A percentile compares a stretch with the other conserved stretches of the same genome.
Evolutionary conservation across 306 rosid species (phyloP).

Genomic region (Vigna reflexopilosa): DNA sequence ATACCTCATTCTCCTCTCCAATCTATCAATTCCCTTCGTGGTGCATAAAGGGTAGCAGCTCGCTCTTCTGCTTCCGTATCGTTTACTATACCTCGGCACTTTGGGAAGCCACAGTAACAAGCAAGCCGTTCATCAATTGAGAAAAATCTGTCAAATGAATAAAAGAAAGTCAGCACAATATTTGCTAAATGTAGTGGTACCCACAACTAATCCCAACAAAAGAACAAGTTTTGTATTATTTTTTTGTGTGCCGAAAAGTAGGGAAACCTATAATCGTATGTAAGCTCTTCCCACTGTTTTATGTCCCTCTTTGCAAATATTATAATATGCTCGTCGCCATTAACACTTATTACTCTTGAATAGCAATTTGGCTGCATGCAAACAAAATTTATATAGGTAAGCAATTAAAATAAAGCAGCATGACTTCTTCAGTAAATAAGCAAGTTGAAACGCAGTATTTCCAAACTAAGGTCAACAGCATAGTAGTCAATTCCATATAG

Average conservation of each 20-base stretch:
- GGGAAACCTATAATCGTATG: slow-evolving; percentile 91
- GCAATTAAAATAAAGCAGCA: slow-evolving; percentile 22
- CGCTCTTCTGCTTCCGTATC: slow-evolving; percentile 95
- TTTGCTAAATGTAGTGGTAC: slow-evolving; percentile 21
- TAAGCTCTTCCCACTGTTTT: slow-evolving; percentile 97
- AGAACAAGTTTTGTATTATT: slow-evolving; percentile 34
- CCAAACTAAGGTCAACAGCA: slow-evolving; percentile 28
- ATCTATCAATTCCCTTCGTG: slow-evolving; percentile 77
- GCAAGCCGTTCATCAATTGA: slow-evolving; percentile 94
- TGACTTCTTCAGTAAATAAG: slow-evolving; percentile 5
- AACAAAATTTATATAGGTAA: slow-evolving; percentile 46
- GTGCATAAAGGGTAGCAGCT: slow-evolving; percentile 70
- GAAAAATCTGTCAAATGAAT: slow-evolving; percentile 70
- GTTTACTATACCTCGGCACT: slow-evolving; percentile 95
- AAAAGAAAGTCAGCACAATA: slow-evolving; percentile 50
- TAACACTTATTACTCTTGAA: slow-evolving; percentile 89
- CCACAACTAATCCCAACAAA: slow-evolving; percentile 42
- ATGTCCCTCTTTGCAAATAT: slow-evolving; percentile 98
- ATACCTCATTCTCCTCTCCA: slow-evolving; percentile 88
- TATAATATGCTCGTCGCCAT: slow-evolving; percentile 93
- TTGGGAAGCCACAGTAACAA: slow-evolving; percentile 92
- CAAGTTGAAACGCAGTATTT: slow-evolving; percentile 29
- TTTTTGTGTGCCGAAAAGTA: slow-evolving; percentile 23
- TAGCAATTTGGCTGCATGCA: slow-evolving; percentile 96
- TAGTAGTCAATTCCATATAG: not conserved